Evolutionary conservation across 257 asterid genomes (phyloP), one percentile per base, ranked within the genome.

Genomic region (Capsicum chinense): DNA sequence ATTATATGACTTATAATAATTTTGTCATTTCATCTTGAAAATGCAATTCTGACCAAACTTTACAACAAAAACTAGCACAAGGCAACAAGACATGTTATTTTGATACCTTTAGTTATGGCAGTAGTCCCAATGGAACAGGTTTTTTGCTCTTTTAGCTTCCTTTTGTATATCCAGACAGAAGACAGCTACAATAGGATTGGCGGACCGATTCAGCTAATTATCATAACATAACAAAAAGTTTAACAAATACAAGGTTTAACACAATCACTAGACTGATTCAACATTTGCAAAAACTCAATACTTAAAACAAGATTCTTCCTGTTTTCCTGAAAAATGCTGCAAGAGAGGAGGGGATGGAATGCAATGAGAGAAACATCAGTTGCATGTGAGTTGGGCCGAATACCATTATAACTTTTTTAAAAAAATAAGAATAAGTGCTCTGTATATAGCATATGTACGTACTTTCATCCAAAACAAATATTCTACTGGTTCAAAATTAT

Each of bases 81-180:
- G 35, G 33, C 33, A 26, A 26, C 33, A 26, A 26, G 19, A 39
- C 58, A 58, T 57, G 71, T 59, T 21, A 19, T 42, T 81, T 62
- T 59, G 59, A 62, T 81, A 81, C 84, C 84, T 81, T 42, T 62
- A 81, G 26, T 14, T 33, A 47, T n/a, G 44, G 81, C 86, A 80
- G 82, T 80, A 87, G 87, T 87, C 63, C 84, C 89, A 84, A 87
- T 88, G 67, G 79, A 80, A 83, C 98, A 94, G 56, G 91, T 86
- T 19, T 83, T 89, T 82, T 88, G 91, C 87, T 92, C 98, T 88
- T 90, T 92, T 84, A 90, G 76, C 91, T 91, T 94, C 84, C 97
- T 91, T 88, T 91, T 90, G 92, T 91, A 91, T 88, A 94, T 92
- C 98, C 98, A 94, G 9, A 93, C 86, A 86, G 88, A 88, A 85